phyloP scores from a whole-genome alignment of 805 yeast species.

The Myxozyma sirexii region DNA sequence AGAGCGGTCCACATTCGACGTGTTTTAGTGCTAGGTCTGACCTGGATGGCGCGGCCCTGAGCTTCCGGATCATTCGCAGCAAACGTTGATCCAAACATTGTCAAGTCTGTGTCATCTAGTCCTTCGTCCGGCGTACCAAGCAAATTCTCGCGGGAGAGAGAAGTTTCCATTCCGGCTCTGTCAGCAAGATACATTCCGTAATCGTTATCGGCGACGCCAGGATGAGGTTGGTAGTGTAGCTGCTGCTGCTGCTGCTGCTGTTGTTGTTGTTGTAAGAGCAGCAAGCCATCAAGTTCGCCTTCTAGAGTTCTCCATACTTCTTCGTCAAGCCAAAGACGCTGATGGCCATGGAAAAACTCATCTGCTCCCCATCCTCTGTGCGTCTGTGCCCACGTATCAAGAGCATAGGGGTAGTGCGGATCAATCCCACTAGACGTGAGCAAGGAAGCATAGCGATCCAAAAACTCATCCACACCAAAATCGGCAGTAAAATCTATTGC shows the following conservation, averaged over 20 bases:
- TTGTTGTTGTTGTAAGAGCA: slow-evolving; percentile 24
- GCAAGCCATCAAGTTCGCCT: slow-evolving; percentile 33
- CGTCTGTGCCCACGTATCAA: slow-evolving; percentile 44
- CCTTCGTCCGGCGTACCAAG: background rate
- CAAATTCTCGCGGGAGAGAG: slow-evolving; percentile 19
- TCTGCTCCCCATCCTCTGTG: slow-evolving; percentile 41
- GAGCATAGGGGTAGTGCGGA: slow-evolving; percentile 36
- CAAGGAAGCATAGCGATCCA: slow-evolving; percentile 41
- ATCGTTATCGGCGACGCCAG: background rate
- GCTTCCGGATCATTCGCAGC: slow-evolving; percentile 42
- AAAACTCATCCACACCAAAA: slow-evolving; percentile 45
- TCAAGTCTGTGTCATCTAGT: slow-evolving; percentile 23
- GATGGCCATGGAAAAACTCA: slow-evolving; percentile 44
- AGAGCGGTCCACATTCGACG: slow-evolving; percentile 45
- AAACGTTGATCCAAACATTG: slow-evolving; percentile 30
- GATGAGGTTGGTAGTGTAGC: background rate
- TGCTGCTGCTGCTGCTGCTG: slow-evolving; percentile 7
- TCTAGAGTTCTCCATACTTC: slow-evolving; percentile 46
- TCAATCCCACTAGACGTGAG: slow-evolving; percentile 38
- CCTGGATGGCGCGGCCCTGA: slow-evolving; percentile 41
- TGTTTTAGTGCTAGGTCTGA: slow-evolving; percentile 38
- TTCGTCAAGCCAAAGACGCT: slow-evolving; percentile 46
- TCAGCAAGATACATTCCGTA: slow-evolving; percentile 10
- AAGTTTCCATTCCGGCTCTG: slow-evolving; percentile 5
- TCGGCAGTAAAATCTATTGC: slow-evolving; percentile 46